Base-by-base conservation (phyloP, 768 basidiomycete species). In the Boletus rubropictus region DNA sequence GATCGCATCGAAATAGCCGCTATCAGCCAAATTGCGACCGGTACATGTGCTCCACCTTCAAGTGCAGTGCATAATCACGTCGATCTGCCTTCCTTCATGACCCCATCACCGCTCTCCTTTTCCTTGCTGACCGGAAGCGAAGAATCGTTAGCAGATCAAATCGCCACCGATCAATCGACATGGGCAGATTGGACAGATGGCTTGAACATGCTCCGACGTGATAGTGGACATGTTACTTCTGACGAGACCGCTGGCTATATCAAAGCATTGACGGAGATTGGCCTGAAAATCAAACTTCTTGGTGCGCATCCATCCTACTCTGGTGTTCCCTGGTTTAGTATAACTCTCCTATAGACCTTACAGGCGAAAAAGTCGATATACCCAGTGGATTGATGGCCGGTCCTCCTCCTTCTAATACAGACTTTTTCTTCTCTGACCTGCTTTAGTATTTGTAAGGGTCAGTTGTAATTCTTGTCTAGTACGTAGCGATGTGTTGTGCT, bases 121-220 rank as follows among this genome's bases (percentile, higher is more conserved):
- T 86, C 86, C 8, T 68, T 93, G 41, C 64, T 89, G 42, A 83
- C 78, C 48, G 73, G 79, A 7, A 80, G 76, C 56, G 85, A 86
- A 55, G 82, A 79, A 17, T 82, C 84, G 2, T 61, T 90, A 48
- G 88, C 85, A 4, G 86, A 90, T 61, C 78, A 84, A 48, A 82
- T 89, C 55, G 86, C 89, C 3, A 80, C 83, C 24, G 81, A 91
- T 63, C 76, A 79, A 43, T 80, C 82, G 15, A 73, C 84, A 15
- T 93, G 88, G 85, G 86, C 89, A 14, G 92, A 95, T 68, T 95
- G 92, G 92, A 89, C 89, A 3, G 92, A 95, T 63, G 92, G 91
- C 4, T 61, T 95, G 64, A 89, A 89, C 57, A 87, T 94, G 82
- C 75, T 94, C 34, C 73, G 89, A 33, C 72, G 82, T 42, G 88